phyloP scores from a whole-genome alignment of 176 grass and related monocot species.

The Poa annua region DNA sequence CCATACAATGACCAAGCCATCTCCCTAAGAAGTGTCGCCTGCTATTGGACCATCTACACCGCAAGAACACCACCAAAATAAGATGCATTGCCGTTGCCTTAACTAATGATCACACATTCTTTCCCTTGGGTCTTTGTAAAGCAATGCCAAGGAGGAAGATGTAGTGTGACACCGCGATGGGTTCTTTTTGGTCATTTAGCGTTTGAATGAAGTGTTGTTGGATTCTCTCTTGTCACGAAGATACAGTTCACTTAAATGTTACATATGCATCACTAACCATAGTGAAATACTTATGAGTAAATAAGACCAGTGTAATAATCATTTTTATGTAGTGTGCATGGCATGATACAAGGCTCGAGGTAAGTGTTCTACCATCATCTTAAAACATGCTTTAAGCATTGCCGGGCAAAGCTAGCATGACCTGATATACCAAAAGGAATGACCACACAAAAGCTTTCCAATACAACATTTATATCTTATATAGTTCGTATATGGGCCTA shows the following conservation, averaged over 20 bases:
- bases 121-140: not conserved
- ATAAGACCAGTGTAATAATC: not conserved
- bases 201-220: not conserved
- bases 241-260: not conserved
- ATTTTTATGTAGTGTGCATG: not conserved
- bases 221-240: not conserved
- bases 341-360: not conserved
- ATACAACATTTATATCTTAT: not conserved
- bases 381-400: not conserved
- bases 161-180: not conserved
- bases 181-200: not conserved
- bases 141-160: not conserved
- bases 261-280: not conserved
- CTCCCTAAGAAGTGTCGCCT: too few relatives aligned
- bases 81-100: not conserved
- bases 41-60: not conserved
- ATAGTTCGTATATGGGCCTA: too few relatives aligned
- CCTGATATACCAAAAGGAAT: not conserved
- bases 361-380: not conserved
- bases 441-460: not conserved
- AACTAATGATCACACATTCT: not conserved
- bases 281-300: not conserved
- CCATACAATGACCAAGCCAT: too few relatives aligned
- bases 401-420: not conserved
- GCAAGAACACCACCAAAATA: not conserved